Conservation (phyloP, 805 yeast genomes). For the Hyphopichia homilentoma region DNA sequence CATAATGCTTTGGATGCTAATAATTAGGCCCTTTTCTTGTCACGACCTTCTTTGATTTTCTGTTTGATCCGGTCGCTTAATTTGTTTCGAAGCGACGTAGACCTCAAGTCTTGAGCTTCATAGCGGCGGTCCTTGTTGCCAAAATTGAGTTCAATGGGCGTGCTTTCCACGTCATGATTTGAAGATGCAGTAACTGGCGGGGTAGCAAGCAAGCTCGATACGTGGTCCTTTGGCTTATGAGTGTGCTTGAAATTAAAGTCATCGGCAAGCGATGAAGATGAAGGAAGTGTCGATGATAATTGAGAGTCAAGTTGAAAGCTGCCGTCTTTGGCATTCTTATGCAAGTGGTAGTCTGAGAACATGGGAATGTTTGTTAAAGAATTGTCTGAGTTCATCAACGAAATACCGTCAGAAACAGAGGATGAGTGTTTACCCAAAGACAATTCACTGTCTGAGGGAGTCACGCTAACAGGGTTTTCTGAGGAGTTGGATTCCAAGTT, state of each 20-base stretch:
- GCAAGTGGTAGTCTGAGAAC: constrained; percentile 48
- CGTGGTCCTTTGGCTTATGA: too few relatives aligned
- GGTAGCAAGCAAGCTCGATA: too few relatives aligned
- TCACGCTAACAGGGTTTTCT: constrained; percentile 3
- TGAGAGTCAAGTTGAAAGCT: constrained; percentile 18
- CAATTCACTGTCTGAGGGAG: constrained; percentile 15
- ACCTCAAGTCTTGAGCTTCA: not conserved
- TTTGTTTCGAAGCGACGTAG: not conserved
- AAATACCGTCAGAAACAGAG: constrained; percentile 56
- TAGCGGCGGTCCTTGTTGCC: too few relatives aligned
- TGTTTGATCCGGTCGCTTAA: constrained; percentile 32
- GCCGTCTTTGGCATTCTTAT: constrained; percentile 24
- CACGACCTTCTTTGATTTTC: constrained; percentile 34
- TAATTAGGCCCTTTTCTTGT: too few relatives aligned
- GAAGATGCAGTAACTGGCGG: too few relatives aligned
- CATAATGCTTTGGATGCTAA: too few relatives aligned
- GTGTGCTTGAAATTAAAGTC: constrained; percentile 19
- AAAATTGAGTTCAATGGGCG: not conserved
- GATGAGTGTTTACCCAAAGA: constrained; percentile 21
- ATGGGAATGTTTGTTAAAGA: constrained; percentile 65
- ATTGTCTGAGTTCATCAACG: constrained; percentile 58
- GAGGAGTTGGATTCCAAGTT: constrained; percentile 2
- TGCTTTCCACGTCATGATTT: too few relatives aligned
- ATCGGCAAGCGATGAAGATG: constrained; percentile 29
- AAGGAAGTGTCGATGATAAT: constrained; percentile 18